Conservation (phyloP, 2,329 filamentous ascomycete species). For the Aspergillus novoparasiticus region DNA sequence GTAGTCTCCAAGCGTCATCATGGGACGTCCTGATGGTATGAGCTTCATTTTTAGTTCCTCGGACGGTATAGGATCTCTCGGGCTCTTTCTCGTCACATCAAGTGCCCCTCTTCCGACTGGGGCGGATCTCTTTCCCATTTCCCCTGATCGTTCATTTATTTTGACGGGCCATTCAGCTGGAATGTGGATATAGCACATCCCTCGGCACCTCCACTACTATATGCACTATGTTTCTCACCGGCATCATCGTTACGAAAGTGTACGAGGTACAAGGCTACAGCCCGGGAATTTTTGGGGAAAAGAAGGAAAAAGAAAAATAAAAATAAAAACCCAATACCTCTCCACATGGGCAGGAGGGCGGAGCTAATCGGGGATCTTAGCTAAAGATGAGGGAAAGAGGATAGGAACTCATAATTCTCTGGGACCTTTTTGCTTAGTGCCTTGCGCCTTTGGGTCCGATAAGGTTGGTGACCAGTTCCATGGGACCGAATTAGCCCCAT, state of each 20-base stretch:
- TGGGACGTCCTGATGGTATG: neutral
- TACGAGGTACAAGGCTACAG: neutral
- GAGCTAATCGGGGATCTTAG: constrained; percentile 3
- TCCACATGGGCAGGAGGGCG: neutral
- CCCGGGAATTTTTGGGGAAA: neutral
- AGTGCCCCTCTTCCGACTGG: neutral
- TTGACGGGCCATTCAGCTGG: neutral
- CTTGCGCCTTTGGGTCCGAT: constrained; percentile 1
- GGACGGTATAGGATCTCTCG: neutral
- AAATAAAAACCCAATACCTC: neutral
- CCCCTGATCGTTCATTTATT: neutral
- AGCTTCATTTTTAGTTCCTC: neutral
- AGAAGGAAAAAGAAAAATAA: no score
- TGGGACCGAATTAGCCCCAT: constrained; percentile 6
- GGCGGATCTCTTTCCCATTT: neutral
- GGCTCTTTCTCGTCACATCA: neutral
- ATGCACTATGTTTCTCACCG: neutral
- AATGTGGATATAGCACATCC: constrained; percentile 2
- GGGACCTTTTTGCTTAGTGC: neutral
- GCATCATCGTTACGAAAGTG: constrained; percentile 6
- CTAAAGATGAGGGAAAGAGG: neutral
- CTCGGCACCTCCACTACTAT: neutral
- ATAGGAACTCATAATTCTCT: neutral
- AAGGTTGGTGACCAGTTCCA: constrained; percentile 10
- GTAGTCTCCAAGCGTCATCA: constrained; percentile 2